Conservation (phyloP, 2,329 filamentous ascomycete species). For the Claviceps cyperi region DNA sequence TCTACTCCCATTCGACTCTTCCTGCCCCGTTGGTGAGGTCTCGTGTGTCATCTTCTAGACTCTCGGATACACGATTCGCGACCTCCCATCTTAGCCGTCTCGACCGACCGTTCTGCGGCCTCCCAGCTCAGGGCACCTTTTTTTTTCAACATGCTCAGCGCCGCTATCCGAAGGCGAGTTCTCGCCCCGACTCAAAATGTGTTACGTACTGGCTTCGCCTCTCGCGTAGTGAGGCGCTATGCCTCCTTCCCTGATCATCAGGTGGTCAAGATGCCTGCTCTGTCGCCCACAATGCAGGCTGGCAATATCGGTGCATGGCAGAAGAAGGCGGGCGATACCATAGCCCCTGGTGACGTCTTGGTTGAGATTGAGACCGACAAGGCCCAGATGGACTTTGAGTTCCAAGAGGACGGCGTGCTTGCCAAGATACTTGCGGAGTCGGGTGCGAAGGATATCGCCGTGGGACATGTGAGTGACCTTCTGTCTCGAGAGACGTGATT, state of each 20-base stretch:
- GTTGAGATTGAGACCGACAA: constrained; percentile 99
- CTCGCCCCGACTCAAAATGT: constrained; percentile 35
- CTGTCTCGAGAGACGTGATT: not conserved
- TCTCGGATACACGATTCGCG: not conserved
- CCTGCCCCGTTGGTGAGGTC: constrained; percentile 1
- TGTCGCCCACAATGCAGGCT: constrained; percentile 93
- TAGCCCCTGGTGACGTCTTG: constrained; percentile 84
- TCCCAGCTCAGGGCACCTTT: constrained; percentile 15
- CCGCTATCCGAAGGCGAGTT: constrained; percentile 47
- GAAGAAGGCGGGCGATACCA: constrained; percentile 83
- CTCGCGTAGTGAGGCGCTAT: constrained; percentile 47
- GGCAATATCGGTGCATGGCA: constrained; percentile 97
- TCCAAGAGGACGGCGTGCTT: constrained; percentile 92
- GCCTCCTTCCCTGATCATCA: constrained; percentile 89
- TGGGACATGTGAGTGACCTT: constrained; percentile 68
- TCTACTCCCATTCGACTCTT: constrained; percentile 5
- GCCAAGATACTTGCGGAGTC: constrained; percentile 88
- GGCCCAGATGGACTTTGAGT: constrained; percentile 99
- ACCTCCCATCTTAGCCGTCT: constrained; percentile 10
- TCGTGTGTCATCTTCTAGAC: not conserved
- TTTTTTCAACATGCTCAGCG: constrained; percentile 41
- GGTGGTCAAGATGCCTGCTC: constrained; percentile 91
- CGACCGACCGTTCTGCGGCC: constrained; percentile 4
- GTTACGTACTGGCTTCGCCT: constrained; percentile 35
- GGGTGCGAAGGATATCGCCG: constrained; percentile 84